A percentile compares a stretch with the other conserved stretches of the same genome.
phyloP scores from a whole-genome alignment of 2,329 filamentous ascomycete genomes.

The Colletotrichum orchidophilum region DNA sequence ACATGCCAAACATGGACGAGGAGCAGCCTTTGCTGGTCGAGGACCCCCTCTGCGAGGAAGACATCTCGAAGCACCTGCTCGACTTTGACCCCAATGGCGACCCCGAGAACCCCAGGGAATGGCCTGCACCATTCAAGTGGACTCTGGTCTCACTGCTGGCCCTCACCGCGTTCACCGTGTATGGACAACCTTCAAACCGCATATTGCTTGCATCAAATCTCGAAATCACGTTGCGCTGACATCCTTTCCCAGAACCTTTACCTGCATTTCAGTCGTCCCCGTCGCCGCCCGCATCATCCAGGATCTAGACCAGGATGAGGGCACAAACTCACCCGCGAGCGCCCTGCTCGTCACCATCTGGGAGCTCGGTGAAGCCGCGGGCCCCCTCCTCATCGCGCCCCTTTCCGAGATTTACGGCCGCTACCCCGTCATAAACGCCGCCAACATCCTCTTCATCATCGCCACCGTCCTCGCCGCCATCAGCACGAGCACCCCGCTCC shows the following conservation, averaged over 20 bases:
- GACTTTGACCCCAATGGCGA: conserved; percentile 36
- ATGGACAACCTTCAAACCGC: conserved; percentile 34
- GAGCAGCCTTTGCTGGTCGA: conserved; percentile 25
- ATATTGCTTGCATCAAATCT: neutral
- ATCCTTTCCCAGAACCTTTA: conserved; percentile 57
- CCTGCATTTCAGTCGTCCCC: conserved; percentile 65
- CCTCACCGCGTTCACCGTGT: conserved; percentile 67
- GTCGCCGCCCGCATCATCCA: conserved; percentile 60
- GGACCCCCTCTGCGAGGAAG: conserved; percentile 27
- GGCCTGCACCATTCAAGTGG: conserved; percentile 63
- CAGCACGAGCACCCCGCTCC: conserved; percentile 52
- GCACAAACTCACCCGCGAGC: conserved; percentile 54
- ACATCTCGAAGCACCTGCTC: conserved; percentile 25
- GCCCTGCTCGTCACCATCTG: conserved; percentile 76
- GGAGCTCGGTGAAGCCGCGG: conserved; percentile 72
- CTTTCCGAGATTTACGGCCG: conserved; percentile 70
- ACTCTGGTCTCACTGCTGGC: conserved; percentile 61
- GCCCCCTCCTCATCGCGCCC: conserved; percentile 69
- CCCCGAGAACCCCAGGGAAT: conserved; percentile 58
- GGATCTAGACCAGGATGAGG: conserved; percentile 52
- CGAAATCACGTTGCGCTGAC: neutral
- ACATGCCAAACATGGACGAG: conserved; percentile 7
- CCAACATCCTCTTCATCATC: conserved; percentile 60
- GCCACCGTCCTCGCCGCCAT: conserved; percentile 59
- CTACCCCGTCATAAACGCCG: conserved; percentile 61